Evolutionary conservation across 345 rosid genomes (phyloP), one percentile per base, ranked within the genome.

Genomic region (Camelina sativa): DNA sequence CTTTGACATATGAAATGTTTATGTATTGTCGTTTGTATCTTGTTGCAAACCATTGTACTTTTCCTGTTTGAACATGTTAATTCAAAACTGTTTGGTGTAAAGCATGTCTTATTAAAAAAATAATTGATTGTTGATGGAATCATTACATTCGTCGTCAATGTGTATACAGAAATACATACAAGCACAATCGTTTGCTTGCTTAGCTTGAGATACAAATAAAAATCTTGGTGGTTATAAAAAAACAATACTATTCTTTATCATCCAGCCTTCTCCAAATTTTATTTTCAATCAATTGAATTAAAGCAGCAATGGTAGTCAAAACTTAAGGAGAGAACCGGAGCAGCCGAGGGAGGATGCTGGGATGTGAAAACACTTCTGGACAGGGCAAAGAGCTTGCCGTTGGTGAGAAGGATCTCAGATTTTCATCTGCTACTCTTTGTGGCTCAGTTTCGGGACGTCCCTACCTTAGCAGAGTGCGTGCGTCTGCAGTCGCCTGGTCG

Each of bases 371-470:
- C 10, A 77, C 97, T 89, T 76, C 76, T 91, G 55, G 95, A 87
- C 76, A 78, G 89, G 8, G 70, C 85, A 23, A 87, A 77, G 68
- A 83, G 54, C 76, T 87, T 91, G 52, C 87, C 90, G 40, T 80
- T 85, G 58, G 93, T 91, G 81, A 89, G 89, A 83, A 74, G 85
- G 62, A 86, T 92, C 16, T 84, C 96, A 2, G 97, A 92, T 73
- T 92, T 88, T 53, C 93, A 92, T 77, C 82, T 92, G 80, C 75
- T 92, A 40, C 86, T 92, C 25, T 80, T 86, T 68, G 75, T 92
- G 40, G 86, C 88, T 6, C 85, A 79, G 84, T 83, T 85, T 71
- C 77, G 1, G 22, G 22, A 20, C 22, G 22, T 20, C 22, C 22
- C 22, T 11, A 85, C 88, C 48, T 67, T 92, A 72, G 84, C 96